Evolutionary conservation across 139 green algal species (phyloP), one percentile per base, ranked within the genome.

Genomic region (Closterium sp.): DNA sequence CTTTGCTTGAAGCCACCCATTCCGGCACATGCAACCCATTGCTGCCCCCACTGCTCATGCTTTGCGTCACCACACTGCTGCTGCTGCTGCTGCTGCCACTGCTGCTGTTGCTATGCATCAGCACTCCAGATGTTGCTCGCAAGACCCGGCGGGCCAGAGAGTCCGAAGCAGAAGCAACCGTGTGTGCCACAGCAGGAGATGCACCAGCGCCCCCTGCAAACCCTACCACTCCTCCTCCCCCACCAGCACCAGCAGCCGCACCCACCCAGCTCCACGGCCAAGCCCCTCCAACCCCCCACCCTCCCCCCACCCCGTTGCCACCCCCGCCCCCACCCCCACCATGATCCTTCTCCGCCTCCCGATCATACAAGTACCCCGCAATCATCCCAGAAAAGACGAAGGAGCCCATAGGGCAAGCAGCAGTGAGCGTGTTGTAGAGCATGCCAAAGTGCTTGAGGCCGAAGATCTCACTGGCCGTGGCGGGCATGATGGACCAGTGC

Each of bases 401-500:
- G 22, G 92, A 94, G n/a, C 92, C 92, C 21, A 79, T 19, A 17
- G 92, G 92, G 38, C 34, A 90, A 38, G 90, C 89, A 11, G 90
- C 45, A 2, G 89, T 93, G 89, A 93, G 79, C 24, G 34, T 87
- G 89, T 94, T 94, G 45, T 94, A 94, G 29, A 94, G 17, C 13
- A 88, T 85, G 28, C 92, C 96, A 92, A 97, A 97, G 92, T 96
- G 85, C 86, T 93, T 93, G 2, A 97, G 91, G 9, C 96, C 96
- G 89, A 97, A 97, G 70, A 97, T 31, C 85, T 97, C 96, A 2
- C 89, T 94, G 2, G 95, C 93, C 13, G 97, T 95, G 22, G 96
- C 94, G 7, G 97, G 96, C 34, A 98, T 94, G n/a, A 98, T 92
- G 38, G 91, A 94, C 97, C 97, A 98, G 94, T 97, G 95, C 22